Evolutionary conservation across 1,139 yeast genomes (phyloP).

Genomic region (Sugiyamaella sp.): DNA sequence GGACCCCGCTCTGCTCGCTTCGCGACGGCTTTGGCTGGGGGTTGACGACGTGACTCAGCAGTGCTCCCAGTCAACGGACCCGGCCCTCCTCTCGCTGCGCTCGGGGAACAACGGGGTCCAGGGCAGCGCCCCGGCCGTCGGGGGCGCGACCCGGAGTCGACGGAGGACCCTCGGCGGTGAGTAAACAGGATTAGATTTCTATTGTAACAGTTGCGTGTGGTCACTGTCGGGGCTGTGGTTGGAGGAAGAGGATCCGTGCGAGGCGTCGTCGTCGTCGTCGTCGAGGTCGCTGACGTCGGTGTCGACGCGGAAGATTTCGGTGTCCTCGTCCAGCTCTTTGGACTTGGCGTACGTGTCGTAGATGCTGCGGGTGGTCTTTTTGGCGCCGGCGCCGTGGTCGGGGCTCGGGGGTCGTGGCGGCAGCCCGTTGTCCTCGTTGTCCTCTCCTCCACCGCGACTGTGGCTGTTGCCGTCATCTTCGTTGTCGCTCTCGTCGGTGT

Average conservation of each 20-base stretch:
- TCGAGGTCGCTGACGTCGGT: conserved; percentile 26
- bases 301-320: conserved; percentile 26
- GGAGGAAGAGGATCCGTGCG: not conserved
- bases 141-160: not conserved
- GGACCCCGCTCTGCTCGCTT: too few species aligned
- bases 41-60: too few species aligned
- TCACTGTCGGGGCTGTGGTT: not conserved
- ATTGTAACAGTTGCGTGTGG: conserved; percentile 4
- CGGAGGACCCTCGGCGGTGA: too few species aligned
- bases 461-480: conserved; percentile 18
- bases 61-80: too few species aligned
- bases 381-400: conserved; percentile 3
- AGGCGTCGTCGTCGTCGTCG: conserved; percentile 8
- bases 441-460: conserved; percentile 7
- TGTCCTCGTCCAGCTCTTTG: conserved; percentile 17
- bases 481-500: conserved; percentile 24
- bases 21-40: too few species aligned
- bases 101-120: not conserved
- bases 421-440: not conserved
- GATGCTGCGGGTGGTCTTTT: conserved; percentile 24
- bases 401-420: conserved; percentile 1
- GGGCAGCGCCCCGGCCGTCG: not conserved
- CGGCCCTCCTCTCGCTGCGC: not conserved
- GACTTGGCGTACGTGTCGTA: conserved; percentile 27
- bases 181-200: conserved; percentile 8